Evolutionary conservation across 2,329 filamentous ascomycete species (phyloP), one percentile per base, ranked within the genome.

Genomic region (Teratosphaeria destructans): DNA sequence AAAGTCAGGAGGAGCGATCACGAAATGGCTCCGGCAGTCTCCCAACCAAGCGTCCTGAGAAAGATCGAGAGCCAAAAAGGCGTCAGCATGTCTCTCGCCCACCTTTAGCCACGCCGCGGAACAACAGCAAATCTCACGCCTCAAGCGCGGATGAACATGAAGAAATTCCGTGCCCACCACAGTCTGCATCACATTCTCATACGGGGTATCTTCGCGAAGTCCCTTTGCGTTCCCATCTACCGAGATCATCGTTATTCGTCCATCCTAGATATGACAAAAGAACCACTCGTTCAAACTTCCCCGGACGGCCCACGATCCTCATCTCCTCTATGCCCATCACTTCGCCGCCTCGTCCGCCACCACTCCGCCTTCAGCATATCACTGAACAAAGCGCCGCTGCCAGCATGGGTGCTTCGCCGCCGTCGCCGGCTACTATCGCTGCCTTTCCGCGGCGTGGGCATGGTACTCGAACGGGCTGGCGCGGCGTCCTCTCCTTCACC

Each of bases 301-400:
- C 43, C 43, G 12, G 43, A 16, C 43, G 43, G 43, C 43, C n/a
- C 43, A n/a, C 19, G 14, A n/a, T n/a, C 43, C n/a, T 49, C 43
- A n/a, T 23, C 43, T 7, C 3, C 43, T 23, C 26, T 49, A 23
- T 49, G 43, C 5, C 43, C 43, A 16, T 49, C 53, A 55, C 34
- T 37, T 5, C 53, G 12, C 58, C 63, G 57, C 57, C 62, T 63
- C 35, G 60, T 63, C 8, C 58, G 58, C 69, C 69, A 71, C 69
- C 69, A 71, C 39, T 67, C 64, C 11, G 59, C 59, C 53, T 63
- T 67, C 32, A 71, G 57, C 60, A 71, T 57, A 57, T 71, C 68
- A 32, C 65, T 67, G 57, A 71, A 71, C 53, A 71, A 57, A 10
- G 69, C 69, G n/a, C 66, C 63, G 7, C 68, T 63, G 27, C 63